phyloP scores from a whole-genome alignment of 345 rosid genomes.

The Eucalyptus curtisii region DNA sequence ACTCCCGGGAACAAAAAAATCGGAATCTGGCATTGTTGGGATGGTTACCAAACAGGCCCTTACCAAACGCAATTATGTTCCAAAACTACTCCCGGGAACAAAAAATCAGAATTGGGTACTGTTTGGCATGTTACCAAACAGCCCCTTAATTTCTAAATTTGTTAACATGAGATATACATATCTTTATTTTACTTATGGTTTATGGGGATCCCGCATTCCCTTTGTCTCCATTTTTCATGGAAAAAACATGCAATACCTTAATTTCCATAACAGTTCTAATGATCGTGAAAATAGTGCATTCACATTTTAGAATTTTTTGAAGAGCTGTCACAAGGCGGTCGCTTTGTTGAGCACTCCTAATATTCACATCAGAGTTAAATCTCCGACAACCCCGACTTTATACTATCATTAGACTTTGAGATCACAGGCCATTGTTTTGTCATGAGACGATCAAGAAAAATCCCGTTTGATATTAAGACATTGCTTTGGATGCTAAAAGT shows the following conservation, averaged over 20 bases:
- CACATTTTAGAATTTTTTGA: neutral
- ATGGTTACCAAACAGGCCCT: no score
- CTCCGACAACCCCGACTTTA: neutral
- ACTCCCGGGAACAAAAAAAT: no score
- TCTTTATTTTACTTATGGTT: neutral
- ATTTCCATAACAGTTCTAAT: accelerated
- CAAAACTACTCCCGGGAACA: no score
- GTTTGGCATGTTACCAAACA: no score
- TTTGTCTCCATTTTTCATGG: neutral
- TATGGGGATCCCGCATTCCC: neutral
- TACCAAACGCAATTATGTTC: no score
- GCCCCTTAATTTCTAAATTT: neutral
- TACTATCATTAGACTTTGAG: neutral
- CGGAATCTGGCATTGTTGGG: no score
- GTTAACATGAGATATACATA: no score
- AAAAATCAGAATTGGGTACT: no score
- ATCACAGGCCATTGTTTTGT: neutral
- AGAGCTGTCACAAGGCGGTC: neutral
- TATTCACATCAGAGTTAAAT: neutral
- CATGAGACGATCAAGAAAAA: neutral
- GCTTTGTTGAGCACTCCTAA: neutral
- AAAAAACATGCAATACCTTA: no score
- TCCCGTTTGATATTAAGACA: neutral
- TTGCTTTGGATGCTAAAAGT: neutral
- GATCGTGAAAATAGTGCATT: neutral